A percentile compares a stretch with the other conserved stretches of the same genome.
These are phyloP conservation scores for Colletotrichum acutatum DNA, from an alignment of 2,329 filamentous ascomycete species.

Conservation along the genomic window DNA sequence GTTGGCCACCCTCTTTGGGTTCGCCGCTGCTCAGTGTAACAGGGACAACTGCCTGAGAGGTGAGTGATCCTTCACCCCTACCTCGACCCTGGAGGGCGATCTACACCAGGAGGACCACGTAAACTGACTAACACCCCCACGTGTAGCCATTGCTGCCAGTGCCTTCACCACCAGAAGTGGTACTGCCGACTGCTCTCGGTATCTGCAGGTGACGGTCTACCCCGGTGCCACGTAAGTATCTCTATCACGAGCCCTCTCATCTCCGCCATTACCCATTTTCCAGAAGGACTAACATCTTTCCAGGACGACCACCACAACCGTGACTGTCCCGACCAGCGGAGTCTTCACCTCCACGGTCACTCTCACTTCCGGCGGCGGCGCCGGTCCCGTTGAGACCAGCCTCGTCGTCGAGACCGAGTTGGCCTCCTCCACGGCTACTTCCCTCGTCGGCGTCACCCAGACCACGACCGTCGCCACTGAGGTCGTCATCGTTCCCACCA, in stretches of 20 bases:
- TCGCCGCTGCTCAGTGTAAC: constrained; percentile 29
- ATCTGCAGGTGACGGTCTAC: constrained; percentile 21
- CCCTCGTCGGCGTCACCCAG: constrained; percentile 16
- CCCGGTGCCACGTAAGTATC: constrained; percentile 16
- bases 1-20: constrained; percentile 33
- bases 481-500: constrained; percentile 27
- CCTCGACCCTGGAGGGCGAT: neutral
- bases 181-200: constrained; percentile 30
- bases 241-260: neutral
- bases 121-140: neutral
- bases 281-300: neutral
- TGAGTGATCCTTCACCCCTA: constrained; percentile 2
- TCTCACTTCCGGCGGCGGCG: constrained; percentile 6
- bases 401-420: constrained; percentile 3
- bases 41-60: constrained; percentile 35
- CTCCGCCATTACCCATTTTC: neutral
- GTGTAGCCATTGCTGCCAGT: constrained; percentile 29
- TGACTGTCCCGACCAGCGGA: constrained; percentile 24
- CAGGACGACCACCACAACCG: constrained; percentile 25
- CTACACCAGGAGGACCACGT: neutral
- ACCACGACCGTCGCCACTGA: constrained; percentile 23
- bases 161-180: constrained; percentile 17
- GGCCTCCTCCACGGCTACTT: constrained; percentile 6
- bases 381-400: constrained; percentile 23
- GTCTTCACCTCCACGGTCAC: constrained; percentile 22